Evolutionary conservation across 2,329 filamentous ascomycete genomes (phyloP), one percentile per base, ranked within the genome.

Genomic region (Phoma sp.): DNA sequence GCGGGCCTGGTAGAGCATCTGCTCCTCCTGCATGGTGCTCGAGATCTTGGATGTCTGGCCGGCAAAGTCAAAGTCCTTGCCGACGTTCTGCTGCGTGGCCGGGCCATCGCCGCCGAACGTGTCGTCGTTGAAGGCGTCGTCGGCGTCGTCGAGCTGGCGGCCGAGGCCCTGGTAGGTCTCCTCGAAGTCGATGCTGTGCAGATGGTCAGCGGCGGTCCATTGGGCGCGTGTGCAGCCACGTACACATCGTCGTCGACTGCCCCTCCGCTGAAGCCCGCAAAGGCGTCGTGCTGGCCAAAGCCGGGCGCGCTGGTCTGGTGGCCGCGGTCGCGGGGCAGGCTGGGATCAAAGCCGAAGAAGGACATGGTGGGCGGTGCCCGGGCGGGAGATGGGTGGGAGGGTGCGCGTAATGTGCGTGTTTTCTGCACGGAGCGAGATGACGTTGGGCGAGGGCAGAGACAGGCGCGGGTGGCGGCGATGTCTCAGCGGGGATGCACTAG

Each of bases 31-130:
- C 65, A 99, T 90, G 29, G 89, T 92, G 77, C 88, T 84, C 17
- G 92, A 84, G 33, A 96, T 90, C 76, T 93, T 87, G 53, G 93
- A 93, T 6, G 95, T 99, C 69, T 91, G 88, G 33, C 93, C 93
- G 62, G 96, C 96, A 77, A 98, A 99, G 75, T 99, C 95, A 68
- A 98, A 98, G 76, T 99, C 93, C 74, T 91, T 96, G 71, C 93
- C 93, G 54, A 95, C 85, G 10, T 80, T 67, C 63, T 82, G 75
- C 66, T 78, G 74, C 28, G 76, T 77, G 46, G 74, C 80, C 25
- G 81, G 78, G 29, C 75, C 77, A 51, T 75, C 77, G 53, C 80
- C 83, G 53, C 80, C 83, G 52, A 99, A 99, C 2, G 95, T 99
- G 73, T 98, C 95, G 67, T 98, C 92, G 76, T 99, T 99, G 82